Evolutionary conservation across 768 basidiomycete species (phyloP).

Genomic region (Leccinum boreale): DNA sequence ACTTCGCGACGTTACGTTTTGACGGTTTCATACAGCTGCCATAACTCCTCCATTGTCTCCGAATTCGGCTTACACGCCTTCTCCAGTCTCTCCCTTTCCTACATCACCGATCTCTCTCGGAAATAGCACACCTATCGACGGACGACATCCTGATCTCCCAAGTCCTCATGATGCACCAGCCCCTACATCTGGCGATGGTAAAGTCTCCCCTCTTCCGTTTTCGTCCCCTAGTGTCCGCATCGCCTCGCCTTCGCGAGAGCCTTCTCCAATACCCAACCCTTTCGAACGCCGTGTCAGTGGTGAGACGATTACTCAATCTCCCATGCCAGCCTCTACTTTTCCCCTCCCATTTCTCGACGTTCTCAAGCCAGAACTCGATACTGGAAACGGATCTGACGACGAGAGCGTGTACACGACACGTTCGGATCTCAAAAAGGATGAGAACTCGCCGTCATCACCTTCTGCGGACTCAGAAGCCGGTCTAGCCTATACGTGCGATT

Average conservation of each 20-base stretch:
- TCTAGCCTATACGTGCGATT: constrained; percentile 37
- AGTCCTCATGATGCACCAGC: constrained; percentile 17
- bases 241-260: constrained; percentile 29
- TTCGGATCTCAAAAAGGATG: constrained; percentile 24
- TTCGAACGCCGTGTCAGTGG: constrained; percentile 88
- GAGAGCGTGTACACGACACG: constrained; percentile 34
- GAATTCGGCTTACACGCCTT: constrained; percentile 30
- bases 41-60: constrained; percentile 34
- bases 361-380: constrained; percentile 34
- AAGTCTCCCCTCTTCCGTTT: constrained; percentile 15
- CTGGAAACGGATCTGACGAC: constrained; percentile 29
- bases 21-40: constrained; percentile 21
- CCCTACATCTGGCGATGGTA: constrained; percentile 13
- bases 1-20: neutral
- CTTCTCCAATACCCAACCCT: constrained; percentile 76
- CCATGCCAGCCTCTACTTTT: constrained; percentile 23
- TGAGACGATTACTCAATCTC: constrained; percentile 34
- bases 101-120: constrained; percentile 23
- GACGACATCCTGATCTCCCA: constrained; percentile 16
- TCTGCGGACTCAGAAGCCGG: constrained; percentile 31
- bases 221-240: constrained; percentile 25
- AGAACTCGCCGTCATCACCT: constrained; percentile 20
- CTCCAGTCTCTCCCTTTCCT: constrained; percentile 33
- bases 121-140: constrained; percentile 13
- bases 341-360: constrained; percentile 59